A percentile compares a stretch with the other conserved stretches of the same genome.
These are phyloP conservation scores for Aspergillus arachidicola DNA, from an alignment of 2,329 filamentous ascomycete species.

Conservation along the genomic window DNA sequence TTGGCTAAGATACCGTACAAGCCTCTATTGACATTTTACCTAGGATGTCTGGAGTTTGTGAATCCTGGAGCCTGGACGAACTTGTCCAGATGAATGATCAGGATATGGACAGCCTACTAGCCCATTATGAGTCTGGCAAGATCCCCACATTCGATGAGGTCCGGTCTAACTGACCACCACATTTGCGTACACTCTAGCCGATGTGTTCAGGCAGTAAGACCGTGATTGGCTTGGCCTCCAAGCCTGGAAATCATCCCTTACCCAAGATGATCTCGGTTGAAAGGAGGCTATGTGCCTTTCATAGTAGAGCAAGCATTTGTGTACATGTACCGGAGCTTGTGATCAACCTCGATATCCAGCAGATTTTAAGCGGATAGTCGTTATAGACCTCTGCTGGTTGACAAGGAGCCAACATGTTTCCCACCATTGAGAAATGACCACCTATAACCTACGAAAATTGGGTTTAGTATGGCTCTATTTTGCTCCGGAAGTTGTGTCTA, in stretches of 20 bases:
- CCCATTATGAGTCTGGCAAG: conserved; percentile 62
- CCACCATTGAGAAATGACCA: no score
- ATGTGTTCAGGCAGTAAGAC: neutral
- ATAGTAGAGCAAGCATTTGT: neutral
- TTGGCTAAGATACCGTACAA: conserved; percentile 13
- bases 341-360: neutral
- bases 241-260: neutral
- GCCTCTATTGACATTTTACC: neutral
- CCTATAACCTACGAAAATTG: neutral
- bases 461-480: neutral
- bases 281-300: neutral
- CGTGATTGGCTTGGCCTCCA: neutral
- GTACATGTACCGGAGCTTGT: neutral
- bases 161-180: conserved; percentile 19
- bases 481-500: no score
- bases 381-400: neutral
- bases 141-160: conserved; percentile 43
- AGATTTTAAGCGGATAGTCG: neutral
- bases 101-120: conserved; percentile 81
- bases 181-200: neutral
- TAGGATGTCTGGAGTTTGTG: conserved; percentile 91
- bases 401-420: neutral
- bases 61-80: conserved; percentile 81
- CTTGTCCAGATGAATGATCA: conserved; percentile 79
- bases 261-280: neutral